phyloP scores from a whole-genome alignment of 495 filamentous ascomycete genomes.

The Penicillium maclennaniae region DNA sequence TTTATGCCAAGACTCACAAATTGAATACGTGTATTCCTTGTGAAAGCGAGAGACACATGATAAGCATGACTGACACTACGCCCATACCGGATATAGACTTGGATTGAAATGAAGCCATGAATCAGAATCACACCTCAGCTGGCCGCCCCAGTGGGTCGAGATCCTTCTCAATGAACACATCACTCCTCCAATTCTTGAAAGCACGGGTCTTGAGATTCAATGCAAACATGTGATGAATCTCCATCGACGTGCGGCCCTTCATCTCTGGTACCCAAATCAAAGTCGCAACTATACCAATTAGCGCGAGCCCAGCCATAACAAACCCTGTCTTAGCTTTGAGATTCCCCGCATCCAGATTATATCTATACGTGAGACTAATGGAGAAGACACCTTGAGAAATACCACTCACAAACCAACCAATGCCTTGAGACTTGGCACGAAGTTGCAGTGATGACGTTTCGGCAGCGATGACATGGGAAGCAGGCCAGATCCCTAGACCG shows the following conservation, averaged over 20 bases:
- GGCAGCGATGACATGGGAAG: conserved; percentile 30
- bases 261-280: conserved; percentile 35
- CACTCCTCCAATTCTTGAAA: conserved; percentile 24
- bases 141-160: neutral
- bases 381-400: conserved; percentile 25
- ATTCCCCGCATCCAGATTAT: conserved; percentile 30
- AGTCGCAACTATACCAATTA: conserved; percentile 13
- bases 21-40: too few species aligned
- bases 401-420: conserved; percentile 31
- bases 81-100: too few species aligned
- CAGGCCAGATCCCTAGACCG: conserved; percentile 33
- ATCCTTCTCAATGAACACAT: conserved; percentile 5
- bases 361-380: conserved; percentile 33
- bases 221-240: conserved; percentile 38
- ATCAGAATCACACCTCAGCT: neutral
- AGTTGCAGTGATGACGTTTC: conserved; percentile 33
- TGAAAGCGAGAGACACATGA: too few species aligned
- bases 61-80: too few species aligned
- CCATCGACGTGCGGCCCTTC: conserved; percentile 28
- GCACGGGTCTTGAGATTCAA: conserved; percentile 13
- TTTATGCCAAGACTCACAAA: too few species aligned
- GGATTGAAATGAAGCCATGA: too few species aligned
- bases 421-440: conserved; percentile 32
- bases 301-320: conserved; percentile 26
- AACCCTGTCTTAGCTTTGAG: conserved; percentile 33